Conservation (phyloP, 192 early-diverging fungal genomes). For the Phlyctochytrium planicorne region DNA sequence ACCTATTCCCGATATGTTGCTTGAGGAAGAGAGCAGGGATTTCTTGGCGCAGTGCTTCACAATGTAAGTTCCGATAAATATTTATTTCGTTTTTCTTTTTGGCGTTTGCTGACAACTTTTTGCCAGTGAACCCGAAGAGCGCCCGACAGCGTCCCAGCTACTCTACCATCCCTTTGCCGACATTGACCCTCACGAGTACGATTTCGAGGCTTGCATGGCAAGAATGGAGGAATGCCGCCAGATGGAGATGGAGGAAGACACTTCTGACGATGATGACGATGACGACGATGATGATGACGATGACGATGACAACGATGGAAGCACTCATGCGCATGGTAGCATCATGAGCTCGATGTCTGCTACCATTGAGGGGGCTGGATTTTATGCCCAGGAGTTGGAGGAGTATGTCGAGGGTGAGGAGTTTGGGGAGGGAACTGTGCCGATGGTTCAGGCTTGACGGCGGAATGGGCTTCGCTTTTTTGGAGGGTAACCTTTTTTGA, state of each 20-base stretch:
- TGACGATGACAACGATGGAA: not conserved
- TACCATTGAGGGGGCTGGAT: not conserved
- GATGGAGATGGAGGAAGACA: not conserved
- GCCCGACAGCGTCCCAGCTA: conserved; percentile 76
- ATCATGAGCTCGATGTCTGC: not conserved
- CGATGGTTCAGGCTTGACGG: no score
- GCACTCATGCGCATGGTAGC: no score
- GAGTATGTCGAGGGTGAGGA: not conserved
- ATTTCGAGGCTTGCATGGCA: conserved; percentile 21
- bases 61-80: conserved; percentile 50
- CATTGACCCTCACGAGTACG: conserved; percentile 24
- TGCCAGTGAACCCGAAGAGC: conserved; percentile 65
- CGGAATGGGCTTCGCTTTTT: no score
- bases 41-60: conserved; percentile 80
- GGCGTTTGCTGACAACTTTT: not conserved
- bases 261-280: not conserved
- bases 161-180: conserved; percentile 68
- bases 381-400: not conserved
- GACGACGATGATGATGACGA: not conserved
- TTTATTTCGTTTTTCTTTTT: not conserved
- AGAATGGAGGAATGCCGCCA: conserved; percentile 14
- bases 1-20: conserved; percentile 63
- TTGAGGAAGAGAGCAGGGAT: conserved; percentile 33
- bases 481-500: no score
- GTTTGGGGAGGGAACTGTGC: no score